phyloP scores from a whole-genome alignment of 495 filamentous ascomycete species.

The Amorphotheca resinae region DNA sequence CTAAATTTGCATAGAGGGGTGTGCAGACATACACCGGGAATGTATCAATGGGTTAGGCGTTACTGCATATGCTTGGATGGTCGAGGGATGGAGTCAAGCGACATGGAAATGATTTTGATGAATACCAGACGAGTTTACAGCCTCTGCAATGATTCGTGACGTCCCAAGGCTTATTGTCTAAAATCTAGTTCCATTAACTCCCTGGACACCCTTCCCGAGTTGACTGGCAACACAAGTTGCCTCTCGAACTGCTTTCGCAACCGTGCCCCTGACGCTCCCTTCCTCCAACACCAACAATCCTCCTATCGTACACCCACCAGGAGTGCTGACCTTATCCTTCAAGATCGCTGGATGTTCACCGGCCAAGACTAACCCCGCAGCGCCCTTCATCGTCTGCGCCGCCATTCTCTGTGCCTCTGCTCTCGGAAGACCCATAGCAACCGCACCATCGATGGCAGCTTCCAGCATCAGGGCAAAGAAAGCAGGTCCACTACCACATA shows the following conservation, averaged over 20 bases:
- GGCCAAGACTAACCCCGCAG: slow-evolving; percentile 57
- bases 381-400: slow-evolving; percentile 65
- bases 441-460: slow-evolving; percentile 62
- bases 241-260: slow-evolving; percentile 63
- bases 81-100: background rate
- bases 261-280: slow-evolving; percentile 53
- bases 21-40: background rate
- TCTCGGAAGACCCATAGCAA: slow-evolving; percentile 69
- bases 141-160: background rate
- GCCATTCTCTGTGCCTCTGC: slow-evolving; percentile 71
- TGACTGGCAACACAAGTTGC: slow-evolving; percentile 65
- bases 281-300: slow-evolving; percentile 68
- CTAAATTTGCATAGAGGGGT: slow-evolving; percentile 9
- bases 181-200: slow-evolving; percentile 29
- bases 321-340: slow-evolving; percentile 66
- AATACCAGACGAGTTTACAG: background rate
- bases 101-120: background rate
- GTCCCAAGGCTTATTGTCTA: background rate
- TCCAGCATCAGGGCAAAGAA: slow-evolving; percentile 72
- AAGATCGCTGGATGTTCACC: slow-evolving; percentile 54
- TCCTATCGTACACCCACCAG: slow-evolving; percentile 70
- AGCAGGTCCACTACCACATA: slow-evolving; percentile 69
- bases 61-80: background rate
- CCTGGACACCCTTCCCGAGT: slow-evolving; percentile 45
- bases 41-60: background rate